Conservation (phyloP, 192 early-diverging fungal genomes). For the Coemansia umbellata region DNA sequence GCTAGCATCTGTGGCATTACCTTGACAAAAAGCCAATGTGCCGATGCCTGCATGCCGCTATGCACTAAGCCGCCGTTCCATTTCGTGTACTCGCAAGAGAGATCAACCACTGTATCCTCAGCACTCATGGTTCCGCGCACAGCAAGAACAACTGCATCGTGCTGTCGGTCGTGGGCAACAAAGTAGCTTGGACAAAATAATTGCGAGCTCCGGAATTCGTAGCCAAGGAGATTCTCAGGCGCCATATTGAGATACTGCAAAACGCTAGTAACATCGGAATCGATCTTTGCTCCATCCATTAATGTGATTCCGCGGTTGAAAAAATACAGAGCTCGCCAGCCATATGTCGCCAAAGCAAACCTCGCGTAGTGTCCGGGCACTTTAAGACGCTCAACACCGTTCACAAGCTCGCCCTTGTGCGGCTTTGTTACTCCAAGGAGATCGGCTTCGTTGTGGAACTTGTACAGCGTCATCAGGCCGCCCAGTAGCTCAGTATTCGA, state of each 20-base stretch:
- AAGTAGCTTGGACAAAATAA: constrained; percentile 71
- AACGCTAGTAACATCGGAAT: constrained; percentile 64
- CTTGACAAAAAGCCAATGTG: constrained; percentile 66
- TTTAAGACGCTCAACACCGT: constrained; percentile 45
- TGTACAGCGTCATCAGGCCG: constrained; percentile 62
- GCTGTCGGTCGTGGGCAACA: constrained; percentile 60
- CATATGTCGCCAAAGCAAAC: constrained; percentile 63
- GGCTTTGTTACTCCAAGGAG: constrained; percentile 36
- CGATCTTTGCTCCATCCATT: constrained; percentile 60
- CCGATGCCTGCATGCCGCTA: constrained; percentile 70
- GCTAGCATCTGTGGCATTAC: constrained; percentile 62
- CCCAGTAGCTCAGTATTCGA: constrained; percentile 61
- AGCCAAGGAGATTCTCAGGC: constrained; percentile 61
- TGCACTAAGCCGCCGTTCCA: constrained; percentile 77
- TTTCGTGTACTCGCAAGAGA: constrained; percentile 72
- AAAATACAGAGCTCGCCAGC: constrained; percentile 71
- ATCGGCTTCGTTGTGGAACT: constrained; percentile 55
- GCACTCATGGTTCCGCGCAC: constrained; percentile 73
- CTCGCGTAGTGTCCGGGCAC: constrained; percentile 54
- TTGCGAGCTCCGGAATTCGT: constrained; percentile 61
- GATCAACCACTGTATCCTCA: constrained; percentile 70
- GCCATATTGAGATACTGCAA: constrained; percentile 60
- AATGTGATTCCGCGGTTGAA: constrained; percentile 66
- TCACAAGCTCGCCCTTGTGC: constrained; percentile 27
- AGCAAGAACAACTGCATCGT: constrained; percentile 61